These are phyloP conservation scores for Lachnellula subtilissima DNA, from an alignment of 2,329 filamentous ascomycete genomes.

Conservation along the genomic window DNA sequence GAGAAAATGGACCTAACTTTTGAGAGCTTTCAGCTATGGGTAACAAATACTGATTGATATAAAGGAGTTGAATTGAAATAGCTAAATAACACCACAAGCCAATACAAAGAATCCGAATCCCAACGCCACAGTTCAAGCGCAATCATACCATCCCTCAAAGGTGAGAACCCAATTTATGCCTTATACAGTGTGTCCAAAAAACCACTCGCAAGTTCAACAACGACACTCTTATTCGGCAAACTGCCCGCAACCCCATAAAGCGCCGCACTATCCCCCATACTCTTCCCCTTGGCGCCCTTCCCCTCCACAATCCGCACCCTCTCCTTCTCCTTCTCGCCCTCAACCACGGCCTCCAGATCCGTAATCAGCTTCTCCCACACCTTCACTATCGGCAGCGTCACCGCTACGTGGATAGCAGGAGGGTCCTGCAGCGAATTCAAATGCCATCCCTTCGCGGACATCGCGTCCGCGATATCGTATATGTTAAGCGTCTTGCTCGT, in stretches of 20 bases:
- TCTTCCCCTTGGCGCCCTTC: slow-evolving; percentile 59
- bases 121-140: neutral
- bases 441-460: slow-evolving; percentile 86
- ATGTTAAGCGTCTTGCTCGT: slow-evolving; percentile 78
- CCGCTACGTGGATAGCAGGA: slow-evolving; percentile 87
- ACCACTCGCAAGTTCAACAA: slow-evolving; percentile 81
- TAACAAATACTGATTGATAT: neutral
- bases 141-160: too few species aligned
- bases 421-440: slow-evolving; percentile 90
- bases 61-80: too few species aligned
- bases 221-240: slow-evolving; percentile 91
- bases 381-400: slow-evolving; percentile 79
- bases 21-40: neutral
- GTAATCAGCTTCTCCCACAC: slow-evolving; percentile 73
- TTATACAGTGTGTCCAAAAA: slow-evolving; percentile 94
- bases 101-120: neutral
- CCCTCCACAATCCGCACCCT: slow-evolving; percentile 66
- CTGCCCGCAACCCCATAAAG: slow-evolving; percentile 94
- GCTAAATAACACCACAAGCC: neutral
- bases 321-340: slow-evolving; percentile 77
- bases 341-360: slow-evolving; percentile 64
- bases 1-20: neutral
- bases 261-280: slow-evolving; percentile 74
- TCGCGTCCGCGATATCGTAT: slow-evolving; percentile 89
- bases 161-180: slow-evolving; percentile 45